Evolutionary conservation across 306 rosid species (phyloP).

Genomic region (Arachis hypogaea): DNA sequence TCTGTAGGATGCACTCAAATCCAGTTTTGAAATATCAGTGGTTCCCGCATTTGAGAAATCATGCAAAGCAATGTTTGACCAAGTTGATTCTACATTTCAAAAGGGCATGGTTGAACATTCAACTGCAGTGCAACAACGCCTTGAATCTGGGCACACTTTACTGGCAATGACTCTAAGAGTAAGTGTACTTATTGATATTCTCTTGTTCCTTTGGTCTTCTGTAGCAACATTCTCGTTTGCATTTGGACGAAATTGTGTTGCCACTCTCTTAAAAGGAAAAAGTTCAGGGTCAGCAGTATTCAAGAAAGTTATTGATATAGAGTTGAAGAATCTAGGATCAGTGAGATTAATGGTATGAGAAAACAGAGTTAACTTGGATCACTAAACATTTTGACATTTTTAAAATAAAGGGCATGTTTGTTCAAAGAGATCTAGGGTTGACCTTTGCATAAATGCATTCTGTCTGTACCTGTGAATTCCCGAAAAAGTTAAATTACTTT

Average conservation of each 20-base stretch:
- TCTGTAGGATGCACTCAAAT: slow-evolving; percentile 77
- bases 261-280: background rate
- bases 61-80: slow-evolving; percentile 97
- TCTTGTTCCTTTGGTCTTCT: slow-evolving; percentile 24
- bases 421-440: too few relatives aligned
- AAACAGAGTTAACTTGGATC: too few relatives aligned
- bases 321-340: slow-evolving; percentile 7
- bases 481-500: too few relatives aligned
- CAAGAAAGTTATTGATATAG: slow-evolving; percentile 2
- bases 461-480: too few relatives aligned
- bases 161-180: slow-evolving; percentile 89
- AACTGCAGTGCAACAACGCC: slow-evolving; percentile 73
- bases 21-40: slow-evolving; percentile 73
- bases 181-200: slow-evolving; percentile 7
- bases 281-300: background rate
- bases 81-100: slow-evolving; percentile 90
- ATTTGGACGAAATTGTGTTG: background rate
- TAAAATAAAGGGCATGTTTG: too few relatives aligned
- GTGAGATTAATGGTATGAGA: background rate
- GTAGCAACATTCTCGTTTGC: slow-evolving; percentile 20
- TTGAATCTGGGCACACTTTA: slow-evolving; percentile 77
- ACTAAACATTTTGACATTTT: too few relatives aligned
- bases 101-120: slow-evolving; percentile 94
- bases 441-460: too few relatives aligned
- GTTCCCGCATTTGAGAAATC: slow-evolving; percentile 95